Percentiles rank a stretch among this genome's conserved stretches.
These are phyloP conservation scores for Debaryomyces nepalensis DNA, from an alignment of 1,139 yeast genomes.

Conservation along the genomic window DNA sequence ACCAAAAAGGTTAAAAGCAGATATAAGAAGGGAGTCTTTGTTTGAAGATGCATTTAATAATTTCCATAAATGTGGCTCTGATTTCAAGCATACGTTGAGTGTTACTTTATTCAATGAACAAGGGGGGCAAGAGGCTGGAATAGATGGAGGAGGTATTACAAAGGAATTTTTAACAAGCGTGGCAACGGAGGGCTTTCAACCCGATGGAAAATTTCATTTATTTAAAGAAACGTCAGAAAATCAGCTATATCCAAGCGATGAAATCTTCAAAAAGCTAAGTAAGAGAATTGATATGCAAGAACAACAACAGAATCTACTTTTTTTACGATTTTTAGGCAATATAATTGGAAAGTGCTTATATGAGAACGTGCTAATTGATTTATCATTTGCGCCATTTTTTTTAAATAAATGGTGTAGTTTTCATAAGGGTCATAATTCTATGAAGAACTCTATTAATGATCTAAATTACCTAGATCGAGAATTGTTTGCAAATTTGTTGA, in stretches of 20 bases:
- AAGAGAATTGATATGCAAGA: slow-evolving; percentile 31
- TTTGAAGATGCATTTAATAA: slow-evolving; percentile 74
- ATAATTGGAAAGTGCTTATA: slow-evolving; percentile 90
- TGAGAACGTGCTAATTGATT: slow-evolving; percentile 79
- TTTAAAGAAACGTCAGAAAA: slow-evolving; percentile 54
- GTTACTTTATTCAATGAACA: slow-evolving; percentile 73
- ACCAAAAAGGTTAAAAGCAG: slow-evolving; percentile 42
- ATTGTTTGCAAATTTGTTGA: slow-evolving; percentile 66
- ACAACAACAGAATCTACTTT: slow-evolving; percentile 40
- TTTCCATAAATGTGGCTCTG: slow-evolving; percentile 47
- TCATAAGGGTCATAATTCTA: slow-evolving; percentile 20
- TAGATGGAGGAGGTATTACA: slow-evolving; percentile 97
- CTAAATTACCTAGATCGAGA: slow-evolving; percentile 71
- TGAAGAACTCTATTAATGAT: slow-evolving; percentile 76
- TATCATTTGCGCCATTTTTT: slow-evolving; percentile 86
- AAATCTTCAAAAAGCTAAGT: slow-evolving; percentile 42
- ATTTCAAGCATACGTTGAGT: slow-evolving; percentile 61
- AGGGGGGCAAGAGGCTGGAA: slow-evolving; percentile 83
- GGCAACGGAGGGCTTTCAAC: slow-evolving; percentile 66
- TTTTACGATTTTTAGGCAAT: slow-evolving; percentile 71
- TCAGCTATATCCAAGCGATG: slow-evolving; percentile 77
- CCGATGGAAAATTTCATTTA: slow-evolving; percentile 43
- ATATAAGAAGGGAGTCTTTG: slow-evolving; percentile 68
- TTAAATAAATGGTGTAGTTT: slow-evolving; percentile 67
- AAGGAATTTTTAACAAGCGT: slow-evolving; percentile 85